phyloP scores from a whole-genome alignment of 1,284 basidiomycete species.

The Vanrija pseudolonga region DNA sequence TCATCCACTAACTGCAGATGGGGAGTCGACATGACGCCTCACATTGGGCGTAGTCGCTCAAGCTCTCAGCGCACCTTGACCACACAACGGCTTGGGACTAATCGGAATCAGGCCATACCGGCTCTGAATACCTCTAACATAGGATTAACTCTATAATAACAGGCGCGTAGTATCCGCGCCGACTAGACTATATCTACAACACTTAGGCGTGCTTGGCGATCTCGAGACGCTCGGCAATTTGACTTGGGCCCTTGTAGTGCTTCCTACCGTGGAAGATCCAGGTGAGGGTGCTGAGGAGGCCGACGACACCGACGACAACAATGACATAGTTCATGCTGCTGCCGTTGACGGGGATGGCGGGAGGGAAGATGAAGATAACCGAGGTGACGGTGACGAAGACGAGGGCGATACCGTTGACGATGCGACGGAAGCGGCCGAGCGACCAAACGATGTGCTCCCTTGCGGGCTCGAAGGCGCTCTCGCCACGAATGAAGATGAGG shows the following conservation, averaged over 20 bases:
- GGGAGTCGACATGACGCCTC: no score
- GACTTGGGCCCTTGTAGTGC: constrained; percentile 46
- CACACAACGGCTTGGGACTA: no score
- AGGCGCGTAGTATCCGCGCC: background rate
- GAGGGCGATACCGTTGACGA: constrained; percentile 44
- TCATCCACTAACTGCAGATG: no score
- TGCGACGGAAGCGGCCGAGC: constrained; percentile 35
- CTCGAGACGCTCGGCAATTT: constrained; percentile 28
- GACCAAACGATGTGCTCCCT: constrained; percentile 38
- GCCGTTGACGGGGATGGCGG: constrained; percentile 45
- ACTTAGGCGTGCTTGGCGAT: background rate
- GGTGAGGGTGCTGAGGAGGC: constrained; percentile 37
- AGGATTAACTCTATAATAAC: no score
- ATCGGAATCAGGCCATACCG: no score
- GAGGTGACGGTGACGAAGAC: constrained; percentile 49
- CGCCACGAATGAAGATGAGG: constrained; percentile 50
- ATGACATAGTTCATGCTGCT: constrained; percentile 51
- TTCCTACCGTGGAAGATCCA: constrained; percentile 46
- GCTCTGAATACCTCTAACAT: no score
- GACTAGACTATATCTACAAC: background rate
- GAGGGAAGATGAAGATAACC: constrained; percentile 55
- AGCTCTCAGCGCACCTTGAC: no score
- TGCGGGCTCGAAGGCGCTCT: constrained; percentile 34
- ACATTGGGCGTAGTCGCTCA: no score
- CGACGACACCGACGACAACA: constrained; percentile 39